These are phyloP conservation scores for Arctostaphylos glauca DNA, from an alignment of 148 eudicot species.

Conservation along the genomic window DNA sequence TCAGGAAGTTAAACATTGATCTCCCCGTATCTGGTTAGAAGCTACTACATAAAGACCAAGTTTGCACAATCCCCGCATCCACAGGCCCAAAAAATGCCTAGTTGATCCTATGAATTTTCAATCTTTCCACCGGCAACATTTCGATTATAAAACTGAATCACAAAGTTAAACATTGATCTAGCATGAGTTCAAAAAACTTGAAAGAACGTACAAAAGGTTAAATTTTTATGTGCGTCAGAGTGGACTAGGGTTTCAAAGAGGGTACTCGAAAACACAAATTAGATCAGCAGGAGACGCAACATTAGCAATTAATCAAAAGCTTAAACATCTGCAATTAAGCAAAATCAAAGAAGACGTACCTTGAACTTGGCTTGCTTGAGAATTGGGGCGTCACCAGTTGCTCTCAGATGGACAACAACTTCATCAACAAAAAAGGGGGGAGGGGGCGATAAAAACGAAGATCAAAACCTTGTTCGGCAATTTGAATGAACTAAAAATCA, in stretches of 20 bases:
- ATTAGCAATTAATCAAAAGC: neutral
- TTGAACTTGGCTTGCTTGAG: slow-evolving; percentile 95
- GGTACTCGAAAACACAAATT: neutral
- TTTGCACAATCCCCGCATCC: neutral
- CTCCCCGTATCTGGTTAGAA: neutral
- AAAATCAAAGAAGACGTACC: slow-evolving; percentile 33
- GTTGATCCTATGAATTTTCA: neutral
- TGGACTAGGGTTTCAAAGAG: neutral
- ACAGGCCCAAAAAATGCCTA: neutral
- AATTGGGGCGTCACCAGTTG: slow-evolving; percentile 96
- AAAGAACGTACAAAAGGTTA: neutral
- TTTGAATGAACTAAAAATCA: neutral
- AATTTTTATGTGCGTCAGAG: neutral
- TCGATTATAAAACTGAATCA: neutral
- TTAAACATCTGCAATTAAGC: neutral
- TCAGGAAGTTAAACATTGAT: too few species aligned
- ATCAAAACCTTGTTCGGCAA: neutral
- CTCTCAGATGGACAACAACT: slow-evolving; percentile 87
- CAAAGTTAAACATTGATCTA: neutral
- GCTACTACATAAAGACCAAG: neutral
- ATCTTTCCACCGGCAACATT: neutral
- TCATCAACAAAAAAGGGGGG: slow-evolving; percentile 12
- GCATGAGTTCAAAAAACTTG: neutral
- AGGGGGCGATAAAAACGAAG: neutral
- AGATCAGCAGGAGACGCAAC: neutral